These are phyloP conservation scores for Trichophyton equinum DNA, from an alignment of 2,329 filamentous ascomycete species.

Conservation along the genomic window DNA sequence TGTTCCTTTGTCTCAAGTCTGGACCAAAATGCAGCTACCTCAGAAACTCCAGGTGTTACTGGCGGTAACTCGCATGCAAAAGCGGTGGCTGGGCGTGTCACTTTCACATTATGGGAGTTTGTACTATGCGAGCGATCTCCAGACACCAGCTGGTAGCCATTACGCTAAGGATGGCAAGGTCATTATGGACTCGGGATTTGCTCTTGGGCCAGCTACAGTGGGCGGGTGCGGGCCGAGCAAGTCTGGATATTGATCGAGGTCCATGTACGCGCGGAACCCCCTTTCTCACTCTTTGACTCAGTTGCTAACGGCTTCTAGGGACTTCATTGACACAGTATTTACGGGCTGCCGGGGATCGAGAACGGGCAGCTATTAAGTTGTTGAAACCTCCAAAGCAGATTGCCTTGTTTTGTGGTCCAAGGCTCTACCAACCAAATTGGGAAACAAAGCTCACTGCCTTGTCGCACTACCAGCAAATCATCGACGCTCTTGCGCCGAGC, in stretches of 20 bases:
- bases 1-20: conserved; percentile 14
- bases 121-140: conserved; percentile 17
- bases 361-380: conserved; percentile 16
- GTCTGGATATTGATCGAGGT: conserved; percentile 18
- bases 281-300: conserved; percentile 5
- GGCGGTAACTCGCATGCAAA: conserved; percentile 19
- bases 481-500: conserved; percentile 17
- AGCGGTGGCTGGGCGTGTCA: conserved; percentile 19
- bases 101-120: conserved; percentile 22
- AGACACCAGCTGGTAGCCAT: conserved; percentile 14
- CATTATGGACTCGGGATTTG: conserved; percentile 16
- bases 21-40: conserved; percentile 15
- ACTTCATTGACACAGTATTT: conserved; percentile 17
- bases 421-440: conserved; percentile 18
- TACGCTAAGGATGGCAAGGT: conserved; percentile 17
- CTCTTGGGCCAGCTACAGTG: conserved; percentile 20
- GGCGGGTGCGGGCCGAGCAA: conserved; percentile 18
- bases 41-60: conserved; percentile 20
- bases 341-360: conserved; percentile 18
- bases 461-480: conserved; percentile 17
- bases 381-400: conserved; percentile 17
- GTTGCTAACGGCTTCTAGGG: conserved; percentile 18
- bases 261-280: conserved; percentile 18
- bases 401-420: conserved; percentile 21
- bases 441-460: conserved; percentile 20